Evolutionary conservation across 2,329 filamentous ascomycete species (phyloP), one percentile per base, ranked within the genome.

Genomic region (Coniochaeta sp.): DNA sequence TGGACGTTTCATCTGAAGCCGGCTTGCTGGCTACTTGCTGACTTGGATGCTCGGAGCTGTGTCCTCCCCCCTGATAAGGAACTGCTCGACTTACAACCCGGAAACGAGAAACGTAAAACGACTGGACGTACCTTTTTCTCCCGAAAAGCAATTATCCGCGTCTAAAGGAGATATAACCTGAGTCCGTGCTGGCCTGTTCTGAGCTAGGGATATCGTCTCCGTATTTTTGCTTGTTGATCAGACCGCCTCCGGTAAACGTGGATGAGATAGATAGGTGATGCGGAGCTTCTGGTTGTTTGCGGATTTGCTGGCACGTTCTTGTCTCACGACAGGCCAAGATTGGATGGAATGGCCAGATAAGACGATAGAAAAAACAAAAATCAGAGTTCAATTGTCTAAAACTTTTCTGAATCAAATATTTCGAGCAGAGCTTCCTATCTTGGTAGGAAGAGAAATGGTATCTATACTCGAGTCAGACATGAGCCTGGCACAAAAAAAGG

Each of bases 101-200:
- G 47, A 16, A 28, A 52, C 47, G 47, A 52, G 22, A 30, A 52
- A 9, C 22, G 47, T 2, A 52, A 52, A 28, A 26, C 17, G 47
- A 52, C 22, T 26, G 30, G 34, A 56, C 54, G 54, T 56, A 56
- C 54, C 54, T 56, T 56, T 24, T 56, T 38, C 17, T 56, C n/a
- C n/a, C 30, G 26, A 52, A 38, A 56, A 56, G 30, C 54, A 56
- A 56, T 56, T 56, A 56, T 34, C 30, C 54, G 54, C 26, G 47
- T 52, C 47, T 12, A 30, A 40, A 24, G 30, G 17, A 52, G 47
- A 22, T 28, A 52, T 8, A 52, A 7, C n/a, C n/a, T 24, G 17
- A 47, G n/a, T 47, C 42, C 42, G 14, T 24, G 42, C 42, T 47
- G 16, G n/a, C 42, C 22, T 24, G 42, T 22, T 47, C n/a, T 22